Base-by-base conservation (phyloP, 2,329 filamentous ascomycete species). In the Penicillium sp. region DNA sequence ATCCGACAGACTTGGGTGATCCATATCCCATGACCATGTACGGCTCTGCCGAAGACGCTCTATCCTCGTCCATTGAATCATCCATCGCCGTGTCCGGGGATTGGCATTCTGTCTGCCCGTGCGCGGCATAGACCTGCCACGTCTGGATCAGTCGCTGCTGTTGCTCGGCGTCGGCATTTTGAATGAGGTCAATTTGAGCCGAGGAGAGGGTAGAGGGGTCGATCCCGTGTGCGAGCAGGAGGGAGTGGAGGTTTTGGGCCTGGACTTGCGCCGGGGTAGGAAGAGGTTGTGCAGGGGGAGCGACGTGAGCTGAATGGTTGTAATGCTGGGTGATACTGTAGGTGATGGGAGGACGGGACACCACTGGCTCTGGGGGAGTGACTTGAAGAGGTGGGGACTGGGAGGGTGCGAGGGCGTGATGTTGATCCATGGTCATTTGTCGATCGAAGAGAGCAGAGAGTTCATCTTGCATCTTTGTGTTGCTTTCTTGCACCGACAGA, bases 11-110 rank as follows among this genome's bases (percentile, higher is more conserved):
- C 61, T 87, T 81, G 48, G 86, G 71, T 61, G 81, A 75, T 60
- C 88, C 85, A 64, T 95, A 95, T 11, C 90, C 90, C 5, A 82
- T 84, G 41, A 80, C 68, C 80, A 95, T 94, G 68, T 95, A 95
- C 0, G 89, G 89, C 67, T 94, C 88, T 35, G 80, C 81, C 51
- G 58, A 7, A 25, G 28, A 47, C 26, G 54, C 53, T 9, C 38
- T 43, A 8, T 42, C 24, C 9, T 61, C 61, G 48, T 63, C 38
- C 41, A 43, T 45, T 2, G 37, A 47, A 28, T 56, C 53, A 11
- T 47, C 52, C 80, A 78, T 81, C 68, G 78, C 76, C 33, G 68
- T 46, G 33, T 59, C 59, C 33, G 55, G 36, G 7, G 25, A 27
- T 3, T 29, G 40, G 43, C 29, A 8, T 11, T 32, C 8, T 8